A percentile compares a stretch with the other conserved stretches of the same genome.
These are phyloP conservation scores for Helotiales sp. DNA, from an alignment of 2,329 filamentous ascomycete genomes.

Conservation along the genomic window DNA sequence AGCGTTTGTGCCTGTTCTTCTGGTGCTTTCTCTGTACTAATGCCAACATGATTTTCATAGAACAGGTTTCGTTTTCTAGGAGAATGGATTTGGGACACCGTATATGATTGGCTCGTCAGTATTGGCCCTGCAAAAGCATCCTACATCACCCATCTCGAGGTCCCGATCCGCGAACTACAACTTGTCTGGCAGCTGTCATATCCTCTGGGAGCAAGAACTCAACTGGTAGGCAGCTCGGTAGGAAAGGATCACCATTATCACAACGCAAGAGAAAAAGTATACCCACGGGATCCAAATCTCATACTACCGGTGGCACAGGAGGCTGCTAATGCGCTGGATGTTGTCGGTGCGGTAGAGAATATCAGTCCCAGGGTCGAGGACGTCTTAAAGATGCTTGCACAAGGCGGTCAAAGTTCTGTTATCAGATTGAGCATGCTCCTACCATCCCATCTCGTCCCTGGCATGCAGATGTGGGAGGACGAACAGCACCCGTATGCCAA, in stretches of 20 bases:
- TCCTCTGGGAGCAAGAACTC: neutral
- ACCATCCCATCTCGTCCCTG: neutral
- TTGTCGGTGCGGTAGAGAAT: constrained; percentile 6
- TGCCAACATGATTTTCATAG: too few species aligned
- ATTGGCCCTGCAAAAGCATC: neutral
- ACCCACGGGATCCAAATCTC: neutral
- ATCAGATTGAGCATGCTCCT: constrained; percentile 4
- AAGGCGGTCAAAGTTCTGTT: neutral
- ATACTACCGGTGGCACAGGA: neutral
- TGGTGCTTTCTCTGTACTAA: too few species aligned
- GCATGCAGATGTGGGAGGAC: neutral
- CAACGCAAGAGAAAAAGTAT: neutral
- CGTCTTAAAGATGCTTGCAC: neutral
- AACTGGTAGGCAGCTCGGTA: too few species aligned
- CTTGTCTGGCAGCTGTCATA: constrained; percentile 4
- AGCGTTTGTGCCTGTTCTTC: too few species aligned
- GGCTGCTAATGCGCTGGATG: neutral
- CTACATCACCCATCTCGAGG: neutral
- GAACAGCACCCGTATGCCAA: neutral
- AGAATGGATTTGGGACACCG: constrained; percentile 1
- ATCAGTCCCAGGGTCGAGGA: constrained; percentile 9
- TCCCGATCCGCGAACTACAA: neutral
- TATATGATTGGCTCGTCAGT: neutral
- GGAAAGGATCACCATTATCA: too few species aligned
- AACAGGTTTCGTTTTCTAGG: constrained; percentile 6